phyloP scores from a whole-genome alignment of 495 filamentous ascomycete genomes.

The Podospora australis region DNA sequence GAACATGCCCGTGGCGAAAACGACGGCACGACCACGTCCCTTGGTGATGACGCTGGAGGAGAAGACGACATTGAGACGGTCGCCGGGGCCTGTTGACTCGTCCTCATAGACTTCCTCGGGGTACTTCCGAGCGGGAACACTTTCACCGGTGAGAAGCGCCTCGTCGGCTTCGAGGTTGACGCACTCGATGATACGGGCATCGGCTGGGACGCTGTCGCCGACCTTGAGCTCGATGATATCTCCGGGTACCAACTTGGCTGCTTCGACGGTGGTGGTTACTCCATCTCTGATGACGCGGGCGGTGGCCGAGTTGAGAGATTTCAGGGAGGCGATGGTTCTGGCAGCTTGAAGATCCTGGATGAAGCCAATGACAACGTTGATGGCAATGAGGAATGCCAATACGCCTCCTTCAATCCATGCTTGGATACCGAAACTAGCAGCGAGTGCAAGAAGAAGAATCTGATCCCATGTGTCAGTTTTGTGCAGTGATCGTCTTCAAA shows the following conservation, averaged over 20 bases:
- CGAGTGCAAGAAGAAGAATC: conserved; percentile 6
- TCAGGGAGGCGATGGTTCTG: conserved; percentile 3
- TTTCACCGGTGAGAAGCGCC: conserved; percentile 52
- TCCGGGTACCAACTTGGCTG: conserved; percentile 44
- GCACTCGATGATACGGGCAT: conserved; percentile 52
- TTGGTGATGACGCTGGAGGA: conserved; percentile 50
- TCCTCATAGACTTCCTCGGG: conserved; percentile 27
- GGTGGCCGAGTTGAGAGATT: conserved; percentile 1
- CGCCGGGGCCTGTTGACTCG: conserved; percentile 35
- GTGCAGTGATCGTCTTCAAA: no score
- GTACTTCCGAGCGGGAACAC: conserved; percentile 44
- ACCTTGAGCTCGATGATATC: conserved; percentile 63
- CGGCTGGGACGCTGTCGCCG: conserved; percentile 64
- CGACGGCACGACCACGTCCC: conserved; percentile 34
- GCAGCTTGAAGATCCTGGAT: conserved; percentile 8
- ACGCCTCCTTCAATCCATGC: conserved; percentile 7
- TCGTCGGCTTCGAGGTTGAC: conserved; percentile 58
- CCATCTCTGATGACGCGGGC: conserved; percentile 2
- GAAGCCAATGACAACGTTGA: conserved; percentile 10
- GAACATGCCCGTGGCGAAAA: conserved; percentile 6
- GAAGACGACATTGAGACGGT: conserved; percentile 51
- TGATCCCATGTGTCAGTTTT: not conserved
- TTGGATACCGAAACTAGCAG: conserved; percentile 2
- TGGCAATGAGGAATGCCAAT: conserved; percentile 1
- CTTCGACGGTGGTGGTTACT: not conserved